phyloP scores from a whole-genome alignment of 169 alveolate genomes.

The Babesia divergens region DNA sequence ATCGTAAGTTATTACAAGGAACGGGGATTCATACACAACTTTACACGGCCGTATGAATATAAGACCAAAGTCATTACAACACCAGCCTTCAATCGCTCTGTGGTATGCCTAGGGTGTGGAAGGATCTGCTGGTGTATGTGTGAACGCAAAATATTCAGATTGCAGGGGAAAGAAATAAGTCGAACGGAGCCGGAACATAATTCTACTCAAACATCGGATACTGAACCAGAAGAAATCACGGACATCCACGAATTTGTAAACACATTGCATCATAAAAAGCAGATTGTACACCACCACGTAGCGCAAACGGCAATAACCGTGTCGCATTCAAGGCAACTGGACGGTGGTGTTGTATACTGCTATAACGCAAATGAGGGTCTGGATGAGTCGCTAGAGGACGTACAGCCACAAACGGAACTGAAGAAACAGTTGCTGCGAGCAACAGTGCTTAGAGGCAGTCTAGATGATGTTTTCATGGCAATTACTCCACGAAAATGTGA shows the following conservation, averaged over 20 bases:
- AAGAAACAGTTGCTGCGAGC: slow-evolving; percentile 29
- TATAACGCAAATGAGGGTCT: neutral
- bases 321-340: slow-evolving; percentile 2
- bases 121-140: slow-evolving; percentile 55
- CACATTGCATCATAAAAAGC: slow-evolving; percentile 3
- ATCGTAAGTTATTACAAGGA: slow-evolving; percentile 43
- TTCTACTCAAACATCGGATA: neutral
- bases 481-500: slow-evolving; percentile 1
- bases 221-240: neutral
- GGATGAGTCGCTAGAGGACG: neutral
- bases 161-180: neutral
- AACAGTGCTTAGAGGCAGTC: slow-evolving; percentile 3
- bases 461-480: slow-evolving; percentile 25
- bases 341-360: slow-evolving; percentile 20
- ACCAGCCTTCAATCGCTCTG: slow-evolving; percentile 51
- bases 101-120: slow-evolving; percentile 55
- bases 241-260: slow-evolving; percentile 30
- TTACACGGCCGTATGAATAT: slow-evolving; percentile 51
- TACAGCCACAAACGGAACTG: neutral
- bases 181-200: neutral
- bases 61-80: neutral
- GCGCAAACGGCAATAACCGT: slow-evolving; percentile 29
- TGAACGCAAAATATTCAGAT: slow-evolving; percentile 51
- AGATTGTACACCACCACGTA: neutral
- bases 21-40: slow-evolving; percentile 60